phyloP scores from a whole-genome alignment of 1,139 yeast species.

The Zygoascus sp. region DNA sequence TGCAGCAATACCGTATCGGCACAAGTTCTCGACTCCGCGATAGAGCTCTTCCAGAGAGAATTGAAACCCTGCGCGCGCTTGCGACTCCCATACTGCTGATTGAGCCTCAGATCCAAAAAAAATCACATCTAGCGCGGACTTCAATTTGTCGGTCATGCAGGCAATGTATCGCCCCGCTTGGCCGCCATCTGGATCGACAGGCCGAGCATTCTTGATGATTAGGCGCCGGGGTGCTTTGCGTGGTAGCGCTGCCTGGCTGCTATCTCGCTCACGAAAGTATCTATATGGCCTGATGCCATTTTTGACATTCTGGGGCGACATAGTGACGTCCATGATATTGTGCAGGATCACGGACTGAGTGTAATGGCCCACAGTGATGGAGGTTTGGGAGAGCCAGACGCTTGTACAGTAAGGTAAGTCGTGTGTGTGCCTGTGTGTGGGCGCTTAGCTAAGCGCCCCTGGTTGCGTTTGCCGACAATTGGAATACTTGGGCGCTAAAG shows the following conservation, averaged over 20 bases:
- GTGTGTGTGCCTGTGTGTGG: too few relatives aligned
- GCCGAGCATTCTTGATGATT: conserved; percentile 17
- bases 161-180: conserved; percentile 22
- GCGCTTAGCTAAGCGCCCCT: too few relatives aligned
- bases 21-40: conserved; percentile 37
- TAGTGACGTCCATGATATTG: background rate
- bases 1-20: conserved; percentile 32
- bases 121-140: conserved; percentile 24
- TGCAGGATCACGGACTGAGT: background rate
- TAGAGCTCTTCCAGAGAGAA: conserved; percentile 34
- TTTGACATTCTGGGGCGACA: background rate
- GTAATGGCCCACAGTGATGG: too few relatives aligned
- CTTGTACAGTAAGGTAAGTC: too few relatives aligned
- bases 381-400: too few relatives aligned
- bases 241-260: conserved; percentile 5
- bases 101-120: conserved; percentile 16
- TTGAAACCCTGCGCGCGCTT: conserved; percentile 8
- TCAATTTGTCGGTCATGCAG: conserved; percentile 21
- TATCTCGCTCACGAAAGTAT: conserved; percentile 1
- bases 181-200: conserved; percentile 11
- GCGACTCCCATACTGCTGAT: conserved; percentile 1
- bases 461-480: too few relatives aligned
- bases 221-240: conserved; percentile 14
- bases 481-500: too few relatives aligned
- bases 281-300: conserved; percentile 6